phyloP scores from a whole-genome alignment of 202 grass and related monocot genomes.

The Digitaria exilis region DNA sequence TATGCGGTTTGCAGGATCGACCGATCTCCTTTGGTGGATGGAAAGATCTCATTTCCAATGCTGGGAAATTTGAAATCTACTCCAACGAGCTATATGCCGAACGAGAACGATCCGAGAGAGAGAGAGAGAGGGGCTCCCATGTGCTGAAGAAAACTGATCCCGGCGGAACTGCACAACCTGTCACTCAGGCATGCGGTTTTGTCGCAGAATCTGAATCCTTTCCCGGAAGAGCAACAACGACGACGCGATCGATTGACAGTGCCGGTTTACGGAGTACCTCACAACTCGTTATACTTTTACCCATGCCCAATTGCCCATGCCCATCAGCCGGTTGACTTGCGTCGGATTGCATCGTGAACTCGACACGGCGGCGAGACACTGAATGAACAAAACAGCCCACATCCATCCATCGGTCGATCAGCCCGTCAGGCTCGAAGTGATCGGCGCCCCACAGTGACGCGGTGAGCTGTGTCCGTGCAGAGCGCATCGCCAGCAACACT shows the following conservation, averaged over 20 bases:
- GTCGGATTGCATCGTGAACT: background rate
- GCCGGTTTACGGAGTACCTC: too few relatives aligned
- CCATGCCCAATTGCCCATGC: too few relatives aligned
- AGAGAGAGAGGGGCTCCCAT: too few relatives aligned
- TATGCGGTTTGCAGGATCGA: background rate
- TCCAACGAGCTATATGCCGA: background rate
- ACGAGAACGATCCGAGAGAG: too few relatives aligned
- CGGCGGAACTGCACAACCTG: background rate
- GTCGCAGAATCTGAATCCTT: background rate
- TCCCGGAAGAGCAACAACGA: slow-evolving; percentile 7
- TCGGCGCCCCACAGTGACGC: background rate
- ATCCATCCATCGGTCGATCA: background rate
- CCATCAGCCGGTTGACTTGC: background rate
- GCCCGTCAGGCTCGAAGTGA: background rate
- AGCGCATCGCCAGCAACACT: background rate
- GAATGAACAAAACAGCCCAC: background rate
- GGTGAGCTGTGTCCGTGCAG: background rate
- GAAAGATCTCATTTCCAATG: background rate
- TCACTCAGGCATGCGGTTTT: background rate
- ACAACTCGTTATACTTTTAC: too few relatives aligned
- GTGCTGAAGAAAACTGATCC: background rate
- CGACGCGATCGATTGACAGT: slow-evolving; percentile 23
- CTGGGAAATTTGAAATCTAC: background rate
- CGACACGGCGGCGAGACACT: background rate
- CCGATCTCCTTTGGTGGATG: slow-evolving; percentile 16